Conservation (phyloP, 1,284 basidiomycete genomes). For the Termitomyces sp. region DNA sequence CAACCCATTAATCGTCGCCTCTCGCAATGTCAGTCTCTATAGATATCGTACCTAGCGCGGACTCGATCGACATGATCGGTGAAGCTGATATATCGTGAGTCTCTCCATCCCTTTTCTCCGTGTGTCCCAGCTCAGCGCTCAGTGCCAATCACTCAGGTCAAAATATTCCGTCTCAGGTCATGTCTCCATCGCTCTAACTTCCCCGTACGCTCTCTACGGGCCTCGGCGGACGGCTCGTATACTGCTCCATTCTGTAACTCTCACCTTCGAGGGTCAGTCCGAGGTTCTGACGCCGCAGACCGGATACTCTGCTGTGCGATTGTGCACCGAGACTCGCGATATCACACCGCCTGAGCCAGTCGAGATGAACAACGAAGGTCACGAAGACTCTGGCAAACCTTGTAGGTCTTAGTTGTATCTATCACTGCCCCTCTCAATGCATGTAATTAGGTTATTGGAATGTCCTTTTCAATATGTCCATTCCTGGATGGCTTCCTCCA, state of each 20-base stretch:
- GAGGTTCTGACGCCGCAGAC: slow-evolving; percentile 54
- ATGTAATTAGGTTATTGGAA: slow-evolving; percentile 48
- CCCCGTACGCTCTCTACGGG: slow-evolving; percentile 46
- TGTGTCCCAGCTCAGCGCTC: slow-evolving; percentile 6
- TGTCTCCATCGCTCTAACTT: slow-evolving; percentile 52
- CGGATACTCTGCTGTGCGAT: slow-evolving; percentile 58
- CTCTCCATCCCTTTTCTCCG: not conserved
- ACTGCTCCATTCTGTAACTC: slow-evolving; percentile 57
- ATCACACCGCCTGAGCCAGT: slow-evolving; percentile 47
- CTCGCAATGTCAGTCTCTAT: slow-evolving; percentile 56
- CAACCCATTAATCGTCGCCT: slow-evolving; percentile 12
- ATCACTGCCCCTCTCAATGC: slow-evolving; percentile 3
- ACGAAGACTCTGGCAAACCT: slow-evolving; percentile 45
- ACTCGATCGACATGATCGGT: slow-evolving; percentile 61
- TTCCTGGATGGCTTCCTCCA: slow-evolving; percentile 76
- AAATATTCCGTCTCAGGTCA: slow-evolving; percentile 77
- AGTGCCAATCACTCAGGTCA: slow-evolving; percentile 37
- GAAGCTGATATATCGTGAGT: slow-evolving; percentile 61
- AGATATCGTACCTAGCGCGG: slow-evolving; percentile 50
- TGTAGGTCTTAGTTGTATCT: slow-evolving; percentile 28
- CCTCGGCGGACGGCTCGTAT: slow-evolving; percentile 42
- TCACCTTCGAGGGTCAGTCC: slow-evolving; percentile 75
- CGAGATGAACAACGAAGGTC: slow-evolving; percentile 58
- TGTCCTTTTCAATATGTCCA: slow-evolving; percentile 61
- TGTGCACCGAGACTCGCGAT: slow-evolving; percentile 63